Base-by-base conservation (phyloP, 1,139 yeast species). In the Saccharomycopsis phalli region DNA sequence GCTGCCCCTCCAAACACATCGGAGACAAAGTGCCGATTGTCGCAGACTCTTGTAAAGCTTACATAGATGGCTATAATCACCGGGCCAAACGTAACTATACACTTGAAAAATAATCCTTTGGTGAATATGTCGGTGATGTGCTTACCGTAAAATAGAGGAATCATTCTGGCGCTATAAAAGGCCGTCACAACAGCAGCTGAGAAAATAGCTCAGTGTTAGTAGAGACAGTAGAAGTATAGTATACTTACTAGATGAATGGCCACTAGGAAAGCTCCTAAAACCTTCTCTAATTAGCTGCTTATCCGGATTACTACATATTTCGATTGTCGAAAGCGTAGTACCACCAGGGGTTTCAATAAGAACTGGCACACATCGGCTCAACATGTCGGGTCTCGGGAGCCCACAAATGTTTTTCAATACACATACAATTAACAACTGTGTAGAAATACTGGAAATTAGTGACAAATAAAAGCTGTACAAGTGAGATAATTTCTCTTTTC, bases 191-290 rank as follows among this genome's bases (percentile, higher is more conserved):
- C 60, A 52, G 68, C 61, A 0, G 72, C 62, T 22, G 72, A 56
- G 50, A 69, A 70, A 2, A 69, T 59, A 0, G 74, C 40, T 37
- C 13, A 14, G 6, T 21, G 39, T 29, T 28, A 11, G n/a, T n/a
- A 11, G 10, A 33, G 21, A 13, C 6, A n/a, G n/a, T 13, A 20
- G 20, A 29, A 13, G 5, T 3, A 28, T 11, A 28, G 13, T 30
- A 28, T 28, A 37, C 27, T 7, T 37, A 37, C 40, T 66, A 1
- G 74, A 61, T 41, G 71, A 61, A 49, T 71, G 76, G 1, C 74
- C 76, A 41, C 74, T 69, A 1, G 76, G 76, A 47, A 71, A 70
- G 3, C 71, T 59, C 46, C 74, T 58, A 46, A 70, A 66, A 0
- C 76, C 76, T 53, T 70, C 74, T 41, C 56, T 54, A 0, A 71